Evolutionary conservation across 139 green algal genomes (phyloP), one percentile per base, ranked within the genome.

Genomic region (Chloropicon primus): DNA sequence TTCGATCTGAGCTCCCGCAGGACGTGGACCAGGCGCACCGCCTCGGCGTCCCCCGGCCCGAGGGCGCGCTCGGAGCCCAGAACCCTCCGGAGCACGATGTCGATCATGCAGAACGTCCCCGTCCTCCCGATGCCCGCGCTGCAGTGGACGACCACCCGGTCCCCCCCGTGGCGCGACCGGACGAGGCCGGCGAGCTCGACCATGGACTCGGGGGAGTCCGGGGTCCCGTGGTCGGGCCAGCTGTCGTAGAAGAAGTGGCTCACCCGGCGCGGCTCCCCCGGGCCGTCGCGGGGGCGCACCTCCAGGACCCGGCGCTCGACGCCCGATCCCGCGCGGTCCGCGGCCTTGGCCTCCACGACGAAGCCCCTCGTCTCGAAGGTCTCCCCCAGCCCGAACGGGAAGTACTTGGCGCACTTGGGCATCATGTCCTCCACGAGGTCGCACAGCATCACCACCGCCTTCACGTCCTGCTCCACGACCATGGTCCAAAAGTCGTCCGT

Each of bases 301-400:
- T 89, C 84, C 41, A 62, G 41, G 10, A 17, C 41, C 5, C 41
- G 41, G 84, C 85, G 93, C 83, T 96, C 92, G 72, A 90, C 90
- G 80, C 94, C 92, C 2, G 88, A 89, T 80, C 94, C 87, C 53
- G 79, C 23, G 78, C 95, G 88, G 82, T 97, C 92, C 73, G 96
- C 62, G 0, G 92, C 95, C 23, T 91, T 92, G 29, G 83, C 78
- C 2, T 26, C 25, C 26, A 81, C 71, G 75, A 93, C 86, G 83
- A 96, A 97, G 54, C 90, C 87, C 83, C 93, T 92, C 72, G 95
- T 80, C 85, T 97, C 93, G 82, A 97, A 97, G 24, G 92, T 85
- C 0, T 87, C 86, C 0, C 88, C 89, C 84, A 28, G 79, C 85
- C 97, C 93, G 22, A 97, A 80, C 62, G 90, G 82, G 0, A 94